Evolutionary conservation across 305 asterid genomes (phyloP), one percentile per base, ranked within the genome.

Genomic region (Petunia hybrid): DNA sequence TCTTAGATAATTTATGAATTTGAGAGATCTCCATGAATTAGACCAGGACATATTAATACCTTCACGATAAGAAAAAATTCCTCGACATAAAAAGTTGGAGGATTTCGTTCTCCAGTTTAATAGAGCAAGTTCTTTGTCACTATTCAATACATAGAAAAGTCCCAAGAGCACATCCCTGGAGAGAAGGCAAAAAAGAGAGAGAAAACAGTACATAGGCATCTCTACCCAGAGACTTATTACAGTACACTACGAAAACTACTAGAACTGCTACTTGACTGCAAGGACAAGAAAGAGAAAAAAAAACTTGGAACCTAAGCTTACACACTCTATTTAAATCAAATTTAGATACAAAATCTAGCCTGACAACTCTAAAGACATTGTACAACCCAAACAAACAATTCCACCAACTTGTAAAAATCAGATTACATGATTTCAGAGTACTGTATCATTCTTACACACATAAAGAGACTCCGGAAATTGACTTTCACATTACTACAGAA

Each of bases 11-110:
- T 66, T 43, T 66, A 66, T 66, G 51, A 66, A 66, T 40, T 38
- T 64, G 46, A 64, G 71, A 10, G 74, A 41, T 67, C 55, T 67
- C 38, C 75, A 67, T 67, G 38, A 41, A 67, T 67, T 41, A 67
- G 38, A n/a, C 38, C 38, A 40, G 75, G 51, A 55, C 39, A n/a
- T 41, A 67, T 41, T 67, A 22, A 22, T 22, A 67, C 75, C 55
- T n/a, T n/a, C 4, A 6, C 40, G 55, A 67, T 40, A 67, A 14
- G 74, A 10, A n/a, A 67, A 13, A 41, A 3, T 67, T n/a, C 75
- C 48, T 39, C 41, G 55, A 67, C 55, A 7, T n/a, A 41, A 53
- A 53, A 67, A 67, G 75, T n/a, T 67, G 75, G 53, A 42, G 55
- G 42, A 41, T n/a, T 67, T 67, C 55, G 7, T 41, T 67, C 74